Evolutionary conservation across 371 early-diverging fungal genomes (phyloP).

Genomic region (Rhizopus stolonifer): DNA sequence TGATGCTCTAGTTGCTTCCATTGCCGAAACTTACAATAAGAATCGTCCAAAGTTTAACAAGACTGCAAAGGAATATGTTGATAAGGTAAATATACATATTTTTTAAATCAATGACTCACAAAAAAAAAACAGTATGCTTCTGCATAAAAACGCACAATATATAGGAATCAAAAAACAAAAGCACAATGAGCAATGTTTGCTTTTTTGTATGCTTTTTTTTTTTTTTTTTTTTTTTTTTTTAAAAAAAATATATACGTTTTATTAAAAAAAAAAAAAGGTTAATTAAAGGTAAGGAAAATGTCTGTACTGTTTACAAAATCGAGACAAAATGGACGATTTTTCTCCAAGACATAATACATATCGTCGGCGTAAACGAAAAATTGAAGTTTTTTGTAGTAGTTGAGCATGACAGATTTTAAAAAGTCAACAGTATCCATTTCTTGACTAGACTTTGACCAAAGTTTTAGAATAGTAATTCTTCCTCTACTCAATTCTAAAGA

Average conservation of each 20-base stretch:
- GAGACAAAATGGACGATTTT: not conserved
- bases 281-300: slow-evolving; percentile 5
- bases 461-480: not conserved
- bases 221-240: not conserved
- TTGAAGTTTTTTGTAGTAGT: slow-evolving; percentile 11
- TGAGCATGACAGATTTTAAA: slow-evolving; percentile 3
- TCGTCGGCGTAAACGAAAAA: slow-evolving; percentile 27
- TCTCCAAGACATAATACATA: not conserved
- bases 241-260: not conserved
- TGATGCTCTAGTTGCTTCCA: slow-evolving; percentile 83
- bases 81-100: slow-evolving; percentile 52
- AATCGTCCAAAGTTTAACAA: slow-evolving; percentile 74
- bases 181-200: no score
- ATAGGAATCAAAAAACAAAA: not conserved
- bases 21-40: slow-evolving; percentile 81
- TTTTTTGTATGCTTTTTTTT: not conserved
- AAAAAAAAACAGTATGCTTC: not conserved
- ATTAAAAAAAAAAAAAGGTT: not conserved
- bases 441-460: slow-evolving; percentile 8
- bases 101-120: not conserved
- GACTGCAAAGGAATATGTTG: slow-evolving; percentile 80
- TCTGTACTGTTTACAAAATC: slow-evolving; percentile 15
- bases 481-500: slow-evolving; percentile 9
- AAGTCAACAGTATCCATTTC: not conserved
- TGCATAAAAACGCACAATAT: not conserved